phyloP scores from a whole-genome alignment of 495 filamentous ascomycete genomes.

The Daldinia caldariorum region DNA sequence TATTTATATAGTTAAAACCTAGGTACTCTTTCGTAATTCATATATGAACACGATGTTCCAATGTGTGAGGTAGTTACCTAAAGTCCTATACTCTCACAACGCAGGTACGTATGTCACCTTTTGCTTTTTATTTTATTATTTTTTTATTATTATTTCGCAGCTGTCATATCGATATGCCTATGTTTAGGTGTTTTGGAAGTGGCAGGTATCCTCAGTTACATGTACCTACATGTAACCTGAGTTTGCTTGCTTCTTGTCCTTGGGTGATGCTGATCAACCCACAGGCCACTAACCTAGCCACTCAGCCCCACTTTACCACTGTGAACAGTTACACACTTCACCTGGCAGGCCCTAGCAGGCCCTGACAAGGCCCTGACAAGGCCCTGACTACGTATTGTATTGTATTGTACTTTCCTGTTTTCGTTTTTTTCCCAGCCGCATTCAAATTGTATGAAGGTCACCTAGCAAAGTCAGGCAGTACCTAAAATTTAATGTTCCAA shows the following conservation, averaged over 20 bases:
- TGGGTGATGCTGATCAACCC: too few species aligned
- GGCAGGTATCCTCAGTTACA: not conserved
- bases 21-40: not conserved
- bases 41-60: not conserved
- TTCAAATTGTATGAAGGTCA: constrained; percentile 10
- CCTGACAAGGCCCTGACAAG: too few species aligned
- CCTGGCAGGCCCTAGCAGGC: not conserved
- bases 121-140: not conserved
- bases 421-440: constrained; percentile 13
- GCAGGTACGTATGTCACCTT: not conserved
- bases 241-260: too few species aligned
- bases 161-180: not conserved
- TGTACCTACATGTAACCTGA: too few species aligned
- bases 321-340: not conserved
- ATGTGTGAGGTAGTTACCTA: not conserved
- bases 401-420: constrained; percentile 3
- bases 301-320: not conserved
- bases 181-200: not conserved
- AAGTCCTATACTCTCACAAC: not conserved
- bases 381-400: not conserved
- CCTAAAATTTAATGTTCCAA: constrained; percentile 15
- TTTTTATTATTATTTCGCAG: not conserved
- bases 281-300: constrained; percentile 1
- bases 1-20: too few species aligned
- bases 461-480: constrained; percentile 2